These are phyloP conservation scores for Alternaria metachromatica DNA, from an alignment of 2,329 filamentous ascomycete species.

Conservation along the genomic window DNA sequence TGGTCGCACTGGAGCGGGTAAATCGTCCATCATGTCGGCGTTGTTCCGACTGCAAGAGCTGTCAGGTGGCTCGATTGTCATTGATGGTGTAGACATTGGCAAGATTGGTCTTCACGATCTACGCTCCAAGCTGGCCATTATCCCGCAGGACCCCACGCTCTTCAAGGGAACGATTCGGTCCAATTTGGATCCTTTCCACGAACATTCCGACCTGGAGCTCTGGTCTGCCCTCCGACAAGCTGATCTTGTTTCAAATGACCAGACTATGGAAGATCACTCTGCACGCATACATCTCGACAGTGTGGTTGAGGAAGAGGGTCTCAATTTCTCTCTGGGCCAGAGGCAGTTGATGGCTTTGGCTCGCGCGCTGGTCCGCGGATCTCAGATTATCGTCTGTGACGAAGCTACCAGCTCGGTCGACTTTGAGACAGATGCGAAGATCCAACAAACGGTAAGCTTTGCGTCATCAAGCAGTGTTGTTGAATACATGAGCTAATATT, in stretches of 20 bases:
- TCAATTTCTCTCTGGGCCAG: constrained; percentile 84
- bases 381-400: constrained; percentile 94
- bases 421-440: constrained; percentile 96
- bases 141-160: constrained; percentile 83
- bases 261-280: constrained; percentile 54
- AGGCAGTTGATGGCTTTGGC: constrained; percentile 90
- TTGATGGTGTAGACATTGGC: constrained; percentile 65
- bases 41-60: constrained; percentile 73
- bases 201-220: constrained; percentile 78
- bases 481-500: constrained; percentile 46
- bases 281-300: constrained; percentile 81
- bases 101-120: constrained; percentile 77
- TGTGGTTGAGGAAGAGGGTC: constrained; percentile 87
- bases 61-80: constrained; percentile 55
- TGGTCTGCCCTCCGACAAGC: constrained; percentile 81
- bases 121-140: constrained; percentile 78
- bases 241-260: constrained; percentile 67
- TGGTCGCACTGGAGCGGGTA: constrained; percentile 81
- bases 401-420: constrained; percentile 71
- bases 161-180: constrained; percentile 81
- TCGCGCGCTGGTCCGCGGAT: constrained; percentile 83
- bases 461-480: not conserved
- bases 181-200: constrained; percentile 81
- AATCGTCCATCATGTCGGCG: constrained; percentile 82
- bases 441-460: constrained; percentile 82